These are phyloP conservation scores for Globisporangium alternatum DNA, from an alignment of 352 stramenopile genomes.

Conservation along the genomic window DNA sequence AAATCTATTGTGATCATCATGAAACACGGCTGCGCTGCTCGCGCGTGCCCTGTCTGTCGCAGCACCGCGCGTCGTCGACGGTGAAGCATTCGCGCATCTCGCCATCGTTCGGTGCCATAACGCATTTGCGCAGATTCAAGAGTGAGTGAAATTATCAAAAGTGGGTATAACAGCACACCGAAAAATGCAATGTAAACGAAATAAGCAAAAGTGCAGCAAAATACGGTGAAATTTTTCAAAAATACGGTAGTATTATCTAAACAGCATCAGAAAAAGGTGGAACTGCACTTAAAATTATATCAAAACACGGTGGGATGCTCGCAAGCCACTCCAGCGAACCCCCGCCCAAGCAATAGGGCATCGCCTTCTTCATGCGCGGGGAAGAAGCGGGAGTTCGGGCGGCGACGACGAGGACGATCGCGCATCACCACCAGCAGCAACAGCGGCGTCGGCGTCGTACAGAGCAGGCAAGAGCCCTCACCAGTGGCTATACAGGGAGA, in stretches of 20 bases:
- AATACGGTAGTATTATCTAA: neutral
- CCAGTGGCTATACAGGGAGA: neutral
- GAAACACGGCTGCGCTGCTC: neutral
- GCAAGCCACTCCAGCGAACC: neutral
- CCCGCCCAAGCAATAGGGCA: slow-evolving; percentile 10
- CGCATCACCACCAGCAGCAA: slow-evolving; percentile 6
- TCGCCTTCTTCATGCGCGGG: slow-evolving; percentile 15
- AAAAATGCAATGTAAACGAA: neutral
- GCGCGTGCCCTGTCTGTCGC: slow-evolving; percentile 12
- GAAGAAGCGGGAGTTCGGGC: slow-evolving; percentile 18
- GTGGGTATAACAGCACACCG: slow-evolving; percentile 11
- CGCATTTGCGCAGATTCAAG: neutral
- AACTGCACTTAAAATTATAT: neutral
- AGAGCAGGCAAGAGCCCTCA: neutral
- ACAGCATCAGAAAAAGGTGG: neutral
- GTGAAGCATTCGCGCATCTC: neutral
- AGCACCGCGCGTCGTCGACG: neutral
- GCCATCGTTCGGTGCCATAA: neutral
- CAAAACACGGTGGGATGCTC: slow-evolving; percentile 5
- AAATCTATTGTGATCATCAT: neutral
- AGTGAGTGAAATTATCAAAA: slow-evolving; percentile 18
- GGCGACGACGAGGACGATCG: slow-evolving; percentile 1
- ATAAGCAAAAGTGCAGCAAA: neutral
- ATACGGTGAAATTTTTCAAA: neutral
- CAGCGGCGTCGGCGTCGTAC: neutral